A percentile compares a stretch with the other conserved stretches of the same genome.
These are phyloP conservation scores for Suillus weaverae DNA, from an alignment of 768 basidiomycete species.

Conservation along the genomic window DNA sequence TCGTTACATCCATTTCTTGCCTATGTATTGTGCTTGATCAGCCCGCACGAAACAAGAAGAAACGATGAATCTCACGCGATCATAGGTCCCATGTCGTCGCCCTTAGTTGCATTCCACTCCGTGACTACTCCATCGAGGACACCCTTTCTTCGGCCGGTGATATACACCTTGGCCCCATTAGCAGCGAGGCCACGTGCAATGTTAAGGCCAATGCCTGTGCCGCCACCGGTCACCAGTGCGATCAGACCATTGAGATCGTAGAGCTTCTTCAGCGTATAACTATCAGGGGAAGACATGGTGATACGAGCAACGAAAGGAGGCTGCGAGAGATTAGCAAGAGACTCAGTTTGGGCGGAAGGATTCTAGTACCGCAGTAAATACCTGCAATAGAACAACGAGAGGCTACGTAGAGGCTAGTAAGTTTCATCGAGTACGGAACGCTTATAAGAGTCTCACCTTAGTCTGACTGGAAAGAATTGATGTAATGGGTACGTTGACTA, in stretches of 20 bases:
- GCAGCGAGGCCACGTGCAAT: slow-evolving; percentile 73
- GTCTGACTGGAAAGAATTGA: background rate
- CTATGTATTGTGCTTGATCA: slow-evolving; percentile 33
- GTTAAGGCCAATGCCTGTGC: slow-evolving; percentile 60
- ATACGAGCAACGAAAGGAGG: background rate
- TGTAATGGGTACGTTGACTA: background rate
- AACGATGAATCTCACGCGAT: slow-evolving; percentile 49
- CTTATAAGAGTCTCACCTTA: background rate
- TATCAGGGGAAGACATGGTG: slow-evolving; percentile 24
- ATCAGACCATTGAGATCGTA: slow-evolving; percentile 60
- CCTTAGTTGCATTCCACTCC: slow-evolving; percentile 43
- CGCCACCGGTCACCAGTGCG: slow-evolving; percentile 48
- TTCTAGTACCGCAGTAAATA: background rate
- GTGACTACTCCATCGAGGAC: slow-evolving; percentile 60
- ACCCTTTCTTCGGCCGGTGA: slow-evolving; percentile 66
- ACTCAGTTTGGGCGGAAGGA: background rate
- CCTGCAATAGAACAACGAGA: background rate
- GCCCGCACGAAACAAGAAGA: slow-evolving; percentile 4
- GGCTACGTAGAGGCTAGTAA: background rate
- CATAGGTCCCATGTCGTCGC: slow-evolving; percentile 45
- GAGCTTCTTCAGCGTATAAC: slow-evolving; percentile 30
- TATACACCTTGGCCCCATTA: slow-evolving; percentile 80
- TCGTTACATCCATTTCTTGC: slow-evolving; percentile 69
- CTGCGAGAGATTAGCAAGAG: background rate
- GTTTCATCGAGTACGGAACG: background rate